Percentiles rank a stretch among this genome's conserved stretches.
phyloP scores from a whole-genome alignment of 2,329 filamentous ascomycete species.

The Pseudocercospora musae region DNA sequence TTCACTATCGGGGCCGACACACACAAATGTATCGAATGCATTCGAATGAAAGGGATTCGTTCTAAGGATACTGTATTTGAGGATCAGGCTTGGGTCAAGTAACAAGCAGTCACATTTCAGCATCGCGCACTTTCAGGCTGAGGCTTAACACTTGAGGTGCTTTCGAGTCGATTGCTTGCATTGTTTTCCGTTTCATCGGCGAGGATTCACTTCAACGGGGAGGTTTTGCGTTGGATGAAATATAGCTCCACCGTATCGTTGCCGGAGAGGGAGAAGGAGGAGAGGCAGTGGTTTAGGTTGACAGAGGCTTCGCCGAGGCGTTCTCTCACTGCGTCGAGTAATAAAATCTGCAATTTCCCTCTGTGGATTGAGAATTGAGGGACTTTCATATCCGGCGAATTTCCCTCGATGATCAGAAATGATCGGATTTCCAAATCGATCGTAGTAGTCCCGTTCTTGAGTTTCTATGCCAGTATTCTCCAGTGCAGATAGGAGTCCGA shows the following conservation, averaged over 20 bases:
- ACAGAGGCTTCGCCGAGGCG: slow-evolving; percentile 40
- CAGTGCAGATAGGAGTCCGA: slow-evolving; percentile 42
- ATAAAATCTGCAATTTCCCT: slow-evolving; percentile 46
- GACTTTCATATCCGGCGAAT: slow-evolving; percentile 42
- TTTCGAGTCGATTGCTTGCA: no score
- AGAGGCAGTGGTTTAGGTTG: slow-evolving; percentile 41
- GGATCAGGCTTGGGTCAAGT: no score
- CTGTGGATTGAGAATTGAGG: slow-evolving; percentile 48
- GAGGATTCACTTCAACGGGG: no score
- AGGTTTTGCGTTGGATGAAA: slow-evolving; percentile 16
- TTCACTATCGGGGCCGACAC: no score
- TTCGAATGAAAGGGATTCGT: no score
- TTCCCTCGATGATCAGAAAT: slow-evolving; percentile 43
- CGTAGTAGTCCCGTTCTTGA: slow-evolving; percentile 46
- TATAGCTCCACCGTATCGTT: not conserved
- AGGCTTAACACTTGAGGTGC: no score
- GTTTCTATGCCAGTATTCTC: slow-evolving; percentile 43
- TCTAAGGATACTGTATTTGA: no score
- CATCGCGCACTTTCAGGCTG: no score
- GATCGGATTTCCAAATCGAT: slow-evolving; percentile 44
- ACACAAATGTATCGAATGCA: no score
- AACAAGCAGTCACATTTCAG: no score
- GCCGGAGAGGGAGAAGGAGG: slow-evolving; percentile 27
- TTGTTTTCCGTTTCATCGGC: no score
- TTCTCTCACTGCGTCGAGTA: slow-evolving; percentile 43